Conservation (phyloP, 129 eudicot species). For the Dittrichia graveolens region DNA sequence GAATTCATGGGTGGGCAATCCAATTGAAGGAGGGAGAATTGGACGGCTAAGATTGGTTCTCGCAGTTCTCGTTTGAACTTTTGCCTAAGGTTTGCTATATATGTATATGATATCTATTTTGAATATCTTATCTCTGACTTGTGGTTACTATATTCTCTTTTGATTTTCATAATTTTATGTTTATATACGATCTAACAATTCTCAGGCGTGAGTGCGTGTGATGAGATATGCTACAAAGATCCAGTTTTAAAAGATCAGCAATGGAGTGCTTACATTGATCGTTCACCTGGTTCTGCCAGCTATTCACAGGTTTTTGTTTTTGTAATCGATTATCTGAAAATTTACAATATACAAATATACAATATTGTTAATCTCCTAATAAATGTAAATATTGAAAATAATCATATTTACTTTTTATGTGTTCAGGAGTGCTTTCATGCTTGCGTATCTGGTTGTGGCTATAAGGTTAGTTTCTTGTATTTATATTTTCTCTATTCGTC, state of each 20-base stretch:
- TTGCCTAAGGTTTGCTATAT: not conserved
- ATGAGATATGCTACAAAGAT: constrained; percentile 86
- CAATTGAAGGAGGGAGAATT: too few species aligned
- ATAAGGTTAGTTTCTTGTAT: constrained; percentile 61
- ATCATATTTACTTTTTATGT: constrained; percentile 1
- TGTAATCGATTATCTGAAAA: not conserved
- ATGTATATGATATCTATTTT: not conserved
- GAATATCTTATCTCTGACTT: not conserved
- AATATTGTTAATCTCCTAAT: not conserved
- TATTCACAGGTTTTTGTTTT: constrained; percentile 63
- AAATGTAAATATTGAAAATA: not conserved
- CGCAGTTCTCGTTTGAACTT: too few species aligned
- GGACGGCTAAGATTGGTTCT: too few species aligned
- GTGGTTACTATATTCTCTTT: not conserved
- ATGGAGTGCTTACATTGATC: constrained; percentile 92
- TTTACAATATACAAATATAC: not conserved
- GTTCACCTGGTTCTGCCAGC: constrained; percentile 81
- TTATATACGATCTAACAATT: not conserved
- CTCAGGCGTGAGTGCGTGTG: constrained; percentile 66
- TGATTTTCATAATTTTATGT: constrained; percentile 6
- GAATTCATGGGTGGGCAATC: too few species aligned
- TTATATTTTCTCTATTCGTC: not conserved
- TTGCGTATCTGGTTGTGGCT: constrained; percentile 94
- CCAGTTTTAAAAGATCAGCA: constrained; percentile 80
- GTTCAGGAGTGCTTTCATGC: constrained; percentile 96